These are phyloP conservation scores for Volutella citrinella DNA, from an alignment of 2,329 filamentous ascomycete species.

Conservation along the genomic window DNA sequence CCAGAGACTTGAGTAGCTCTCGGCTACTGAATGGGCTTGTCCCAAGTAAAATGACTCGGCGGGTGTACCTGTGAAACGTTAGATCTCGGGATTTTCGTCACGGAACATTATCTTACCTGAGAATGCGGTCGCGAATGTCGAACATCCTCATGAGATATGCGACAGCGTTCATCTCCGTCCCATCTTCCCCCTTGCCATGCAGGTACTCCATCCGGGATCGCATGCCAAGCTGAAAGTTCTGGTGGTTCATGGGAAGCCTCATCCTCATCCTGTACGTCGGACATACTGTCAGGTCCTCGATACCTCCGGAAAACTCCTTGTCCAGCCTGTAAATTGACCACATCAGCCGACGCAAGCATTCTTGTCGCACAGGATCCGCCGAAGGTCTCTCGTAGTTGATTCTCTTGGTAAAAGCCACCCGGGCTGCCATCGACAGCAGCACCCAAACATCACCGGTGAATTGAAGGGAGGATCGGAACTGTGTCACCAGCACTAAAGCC, in stretches of 20 bases:
- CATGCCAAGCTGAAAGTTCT: slow-evolving; percentile 23
- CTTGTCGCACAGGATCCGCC: slow-evolving; percentile 16
- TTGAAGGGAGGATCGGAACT: slow-evolving; percentile 11
- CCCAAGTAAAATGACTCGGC: slow-evolving; percentile 15
- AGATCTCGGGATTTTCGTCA: neutral
- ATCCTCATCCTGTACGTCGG: slow-evolving; percentile 21
- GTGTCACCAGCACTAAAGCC: slow-evolving; percentile 16
- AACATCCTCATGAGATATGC: slow-evolving; percentile 19
- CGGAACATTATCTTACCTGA: slow-evolving; percentile 6
- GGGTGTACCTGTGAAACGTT: slow-evolving; percentile 12
- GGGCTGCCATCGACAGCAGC: slow-evolving; percentile 19
- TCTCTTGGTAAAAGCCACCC: slow-evolving; percentile 23
- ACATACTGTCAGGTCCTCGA: slow-evolving; percentile 27
- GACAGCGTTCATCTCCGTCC: slow-evolving; percentile 13
- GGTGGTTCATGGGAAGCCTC: slow-evolving; percentile 21
- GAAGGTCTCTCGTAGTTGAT: slow-evolving; percentile 23
- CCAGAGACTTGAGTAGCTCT: slow-evolving; percentile 9
- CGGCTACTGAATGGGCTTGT: slow-evolving; percentile 14
- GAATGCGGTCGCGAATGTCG: slow-evolving; percentile 19
- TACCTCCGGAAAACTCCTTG: slow-evolving; percentile 22
- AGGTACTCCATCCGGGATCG: slow-evolving; percentile 17
- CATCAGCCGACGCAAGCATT: slow-evolving; percentile 22
- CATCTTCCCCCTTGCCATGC: neutral
- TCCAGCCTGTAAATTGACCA: slow-evolving; percentile 26
- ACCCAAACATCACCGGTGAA: slow-evolving; percentile 20